These are phyloP conservation scores for Tulasnella sp. DNA, from an alignment of 768 basidiomycete genomes.

Conservation along the genomic window DNA sequence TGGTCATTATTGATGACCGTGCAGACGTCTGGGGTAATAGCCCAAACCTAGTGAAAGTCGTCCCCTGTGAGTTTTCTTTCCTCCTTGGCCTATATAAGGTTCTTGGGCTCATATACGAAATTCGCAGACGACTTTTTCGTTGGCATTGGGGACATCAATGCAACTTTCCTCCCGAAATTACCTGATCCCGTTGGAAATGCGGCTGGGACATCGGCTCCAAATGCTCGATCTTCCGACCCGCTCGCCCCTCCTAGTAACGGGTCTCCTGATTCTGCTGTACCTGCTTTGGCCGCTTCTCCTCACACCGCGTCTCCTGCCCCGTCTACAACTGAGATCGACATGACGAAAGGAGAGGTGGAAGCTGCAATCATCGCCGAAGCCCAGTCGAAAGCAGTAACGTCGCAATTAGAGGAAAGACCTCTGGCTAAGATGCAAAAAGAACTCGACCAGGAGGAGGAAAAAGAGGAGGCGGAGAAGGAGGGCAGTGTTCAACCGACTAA, in stretches of 20 bases:
- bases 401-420: conserved; percentile 78
- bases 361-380: conserved; percentile 49
- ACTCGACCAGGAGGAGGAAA: conserved; percentile 42
- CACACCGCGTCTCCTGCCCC: background rate
- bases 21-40: conserved; percentile 99
- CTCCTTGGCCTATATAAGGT: background rate
- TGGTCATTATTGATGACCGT: conserved; percentile 97
- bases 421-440: conserved; percentile 78
- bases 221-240: conserved; percentile 18
- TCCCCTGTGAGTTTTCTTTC: conserved; percentile 64
- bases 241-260: background rate
- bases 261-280: background rate
- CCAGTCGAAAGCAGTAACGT: conserved; percentile 70
- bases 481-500: conserved; percentile 22
- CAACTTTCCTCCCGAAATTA: conserved; percentile 76
- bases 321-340: background rate
- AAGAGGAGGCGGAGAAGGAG: conserved; percentile 6
- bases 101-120: background rate
- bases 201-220: background rate
- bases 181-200: conserved; percentile 25
- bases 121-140: conserved; percentile 91
- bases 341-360: conserved; percentile 31
- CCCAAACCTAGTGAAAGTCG: conserved; percentile 92
- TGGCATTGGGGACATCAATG: conserved; percentile 98
- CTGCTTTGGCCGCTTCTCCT: background rate